These are phyloP conservation scores for Fraxinus albicans DNA, from an alignment of 305 asterid genomes.

Conservation along the genomic window DNA sequence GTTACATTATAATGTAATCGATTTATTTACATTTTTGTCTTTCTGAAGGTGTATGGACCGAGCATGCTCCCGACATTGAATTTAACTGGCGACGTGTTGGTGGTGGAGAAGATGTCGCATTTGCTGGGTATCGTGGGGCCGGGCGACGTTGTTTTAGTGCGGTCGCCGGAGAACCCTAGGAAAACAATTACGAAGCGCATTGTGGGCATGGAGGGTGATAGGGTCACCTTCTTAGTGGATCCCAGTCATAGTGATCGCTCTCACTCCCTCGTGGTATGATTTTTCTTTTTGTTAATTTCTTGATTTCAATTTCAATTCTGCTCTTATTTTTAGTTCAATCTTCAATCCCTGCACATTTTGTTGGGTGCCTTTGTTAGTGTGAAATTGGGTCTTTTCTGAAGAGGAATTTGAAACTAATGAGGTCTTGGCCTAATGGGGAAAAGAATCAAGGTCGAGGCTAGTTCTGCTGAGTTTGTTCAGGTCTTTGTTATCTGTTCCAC, in stretches of 20 bases:
- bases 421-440: not conserved
- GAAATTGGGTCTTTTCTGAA: not conserved
- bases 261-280: slow-evolving; percentile 51
- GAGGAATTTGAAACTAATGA: not conserved
- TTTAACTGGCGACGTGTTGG: slow-evolving; percentile 79
- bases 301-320: not conserved
- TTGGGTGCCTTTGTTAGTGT: not conserved
- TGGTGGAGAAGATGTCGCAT: slow-evolving; percentile 72
- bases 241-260: slow-evolving; percentile 50
- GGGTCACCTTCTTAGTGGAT: slow-evolving; percentile 58
- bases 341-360: not conserved
- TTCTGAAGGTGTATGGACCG: slow-evolving; percentile 77
- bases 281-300: not conserved
- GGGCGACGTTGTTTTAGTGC: slow-evolving; percentile 74
- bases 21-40: not conserved
- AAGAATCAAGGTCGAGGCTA: not conserved
- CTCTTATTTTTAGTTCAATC: not conserved
- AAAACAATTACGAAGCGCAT: slow-evolving; percentile 77
- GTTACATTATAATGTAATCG: not conserved
- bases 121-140: slow-evolving; percentile 61
- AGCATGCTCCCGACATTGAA: slow-evolving; percentile 94
- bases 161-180: slow-evolving; percentile 77
- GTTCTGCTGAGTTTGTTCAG: not conserved
- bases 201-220: slow-evolving; percentile 77
- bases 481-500: not conserved